Percentiles rank a stretch among this genome's conserved stretches.
Conservation (phyloP, 2,329 filamentous ascomycete species). For the Pseudocercospora cruenta region DNA sequence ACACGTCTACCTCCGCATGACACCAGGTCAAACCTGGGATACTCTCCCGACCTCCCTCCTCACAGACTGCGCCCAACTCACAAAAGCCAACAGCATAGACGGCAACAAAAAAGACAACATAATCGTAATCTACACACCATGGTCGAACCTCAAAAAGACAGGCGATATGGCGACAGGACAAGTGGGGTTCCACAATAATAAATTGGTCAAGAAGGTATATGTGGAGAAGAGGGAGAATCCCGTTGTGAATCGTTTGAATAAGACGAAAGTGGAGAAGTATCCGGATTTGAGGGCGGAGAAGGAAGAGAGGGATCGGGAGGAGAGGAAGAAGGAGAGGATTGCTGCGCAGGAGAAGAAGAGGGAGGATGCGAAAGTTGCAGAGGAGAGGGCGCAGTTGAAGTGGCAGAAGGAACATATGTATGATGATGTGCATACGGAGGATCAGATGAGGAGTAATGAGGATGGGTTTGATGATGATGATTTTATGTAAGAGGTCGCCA, state of each 20-base stretch:
- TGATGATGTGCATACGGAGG: conserved; percentile 85
- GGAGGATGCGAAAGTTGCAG: conserved; percentile 71
- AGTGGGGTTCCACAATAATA: conserved; percentile 89
- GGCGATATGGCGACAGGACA: conserved; percentile 95
- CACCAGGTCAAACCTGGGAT: conserved; percentile 80
- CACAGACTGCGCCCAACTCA: conserved; percentile 90
- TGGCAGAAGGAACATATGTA: conserved; percentile 98
- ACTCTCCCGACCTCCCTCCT: conserved; percentile 73
- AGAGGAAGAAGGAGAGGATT: conserved; percentile 72
- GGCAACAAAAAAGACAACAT: conserved; percentile 99
- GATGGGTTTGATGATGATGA: conserved; percentile 80
- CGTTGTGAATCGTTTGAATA: conserved; percentile 96
- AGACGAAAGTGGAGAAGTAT: conserved; percentile 87
- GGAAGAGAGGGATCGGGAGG: conserved; percentile 72
- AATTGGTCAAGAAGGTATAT: conserved; percentile 80
- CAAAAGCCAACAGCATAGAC: conserved; percentile 98
- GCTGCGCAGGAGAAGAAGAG: conserved; percentile 69
- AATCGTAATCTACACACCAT: conserved; percentile 95
- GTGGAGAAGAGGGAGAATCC: conserved; percentile 81
- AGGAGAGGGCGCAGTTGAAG: conserved; percentile 85
- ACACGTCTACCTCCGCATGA: conserved; percentile 89
- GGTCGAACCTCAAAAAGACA: conserved; percentile 94
- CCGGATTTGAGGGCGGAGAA: conserved; percentile 82
- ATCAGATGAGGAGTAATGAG: conserved; percentile 86
- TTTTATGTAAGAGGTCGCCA: conserved; percentile 67